phyloP scores from a whole-genome alignment of 495 filamentous ascomycete species.

The Wilcoxina mikolae region DNA sequence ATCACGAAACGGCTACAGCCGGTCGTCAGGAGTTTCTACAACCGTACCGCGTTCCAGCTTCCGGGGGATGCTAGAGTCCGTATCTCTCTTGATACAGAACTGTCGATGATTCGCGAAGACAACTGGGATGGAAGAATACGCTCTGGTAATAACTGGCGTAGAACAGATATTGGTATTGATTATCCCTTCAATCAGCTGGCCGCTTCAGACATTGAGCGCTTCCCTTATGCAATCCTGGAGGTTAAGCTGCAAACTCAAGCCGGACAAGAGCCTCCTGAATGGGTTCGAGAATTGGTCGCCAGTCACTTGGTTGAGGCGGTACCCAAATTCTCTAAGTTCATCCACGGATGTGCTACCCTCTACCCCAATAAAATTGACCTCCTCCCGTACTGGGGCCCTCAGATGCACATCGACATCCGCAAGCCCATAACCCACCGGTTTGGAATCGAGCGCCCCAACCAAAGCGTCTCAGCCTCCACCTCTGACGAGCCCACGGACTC shows the following conservation, averaged over 20 bases:
- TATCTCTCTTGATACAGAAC: constrained; percentile 90
- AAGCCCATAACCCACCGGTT: constrained; percentile 76
- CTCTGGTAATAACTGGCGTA: constrained; percentile 80
- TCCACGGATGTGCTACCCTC: constrained; percentile 77
- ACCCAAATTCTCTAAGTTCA: constrained; percentile 98
- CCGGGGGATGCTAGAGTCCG: constrained; percentile 92
- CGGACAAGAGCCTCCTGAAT: constrained; percentile 91
- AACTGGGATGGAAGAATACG: constrained; percentile 69
- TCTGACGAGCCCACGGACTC: constrained; percentile 55
- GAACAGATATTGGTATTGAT: constrained; percentile 96
- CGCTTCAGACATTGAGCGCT: constrained; percentile 67
- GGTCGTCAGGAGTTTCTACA: constrained; percentile 87
- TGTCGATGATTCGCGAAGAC: constrained; percentile 88
- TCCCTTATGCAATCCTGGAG: constrained; percentile 92
- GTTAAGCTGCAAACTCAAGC: constrained; percentile 96
- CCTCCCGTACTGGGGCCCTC: constrained; percentile 91
- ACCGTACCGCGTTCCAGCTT: constrained; percentile 93
- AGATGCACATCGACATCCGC: constrained; percentile 96
- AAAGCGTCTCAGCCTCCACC: constrained; percentile 58
- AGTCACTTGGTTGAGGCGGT: constrained; percentile 95
- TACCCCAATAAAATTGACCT: constrained; percentile 81
- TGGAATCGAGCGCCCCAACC: constrained; percentile 66
- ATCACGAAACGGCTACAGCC: constrained; percentile 70
- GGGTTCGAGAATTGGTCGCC: constrained; percentile 81
- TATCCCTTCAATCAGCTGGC: constrained; percentile 84